Conservation (phyloP, 2,329 filamentous ascomycete genomes). For the Chaetomiaceae sp. region DNA sequence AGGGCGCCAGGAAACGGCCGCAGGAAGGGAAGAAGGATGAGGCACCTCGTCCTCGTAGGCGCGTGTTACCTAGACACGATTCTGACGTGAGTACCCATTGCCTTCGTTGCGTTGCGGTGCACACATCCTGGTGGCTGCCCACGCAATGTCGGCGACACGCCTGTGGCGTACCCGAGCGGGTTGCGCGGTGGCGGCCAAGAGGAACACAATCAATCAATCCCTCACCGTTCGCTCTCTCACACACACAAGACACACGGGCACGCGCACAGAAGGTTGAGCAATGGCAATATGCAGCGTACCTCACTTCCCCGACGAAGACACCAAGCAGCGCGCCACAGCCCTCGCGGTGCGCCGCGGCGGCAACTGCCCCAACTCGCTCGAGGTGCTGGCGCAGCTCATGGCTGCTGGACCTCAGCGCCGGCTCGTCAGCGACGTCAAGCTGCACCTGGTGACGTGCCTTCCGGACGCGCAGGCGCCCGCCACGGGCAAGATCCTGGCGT, state of each 20-base stretch:
- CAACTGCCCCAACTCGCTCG: conserved; percentile 65
- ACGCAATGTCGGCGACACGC: no score
- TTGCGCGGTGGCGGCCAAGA: no score
- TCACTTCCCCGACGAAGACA: conserved; percentile 62
- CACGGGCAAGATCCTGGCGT: conserved; percentile 45
- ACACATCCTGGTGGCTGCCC: no score
- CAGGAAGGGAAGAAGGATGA: conserved; percentile 31
- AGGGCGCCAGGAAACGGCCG: not conserved
- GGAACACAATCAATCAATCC: no score
- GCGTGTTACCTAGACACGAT: conserved; percentile 69
- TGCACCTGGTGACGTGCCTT: conserved; percentile 45
- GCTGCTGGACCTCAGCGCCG: conserved; percentile 19
- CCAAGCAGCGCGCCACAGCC: conserved; percentile 60
- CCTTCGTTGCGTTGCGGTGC: no score
- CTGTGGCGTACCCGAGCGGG: no score
- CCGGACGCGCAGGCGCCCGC: conserved; percentile 48
- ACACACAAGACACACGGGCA: conserved; percentile 7
- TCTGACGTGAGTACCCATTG: conserved; percentile 44
- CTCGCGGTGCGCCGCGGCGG: conserved; percentile 59
- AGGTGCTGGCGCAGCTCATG: conserved; percentile 62
- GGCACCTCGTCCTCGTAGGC: conserved; percentile 57
- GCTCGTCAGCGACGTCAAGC: conserved; percentile 24
- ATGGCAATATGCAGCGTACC: conserved; percentile 45
- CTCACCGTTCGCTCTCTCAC: no score
- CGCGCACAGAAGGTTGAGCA: no score